Conservation (phyloP, 2,329 filamentous ascomycete genomes). For the Akanthomyces lecanii region DNA sequence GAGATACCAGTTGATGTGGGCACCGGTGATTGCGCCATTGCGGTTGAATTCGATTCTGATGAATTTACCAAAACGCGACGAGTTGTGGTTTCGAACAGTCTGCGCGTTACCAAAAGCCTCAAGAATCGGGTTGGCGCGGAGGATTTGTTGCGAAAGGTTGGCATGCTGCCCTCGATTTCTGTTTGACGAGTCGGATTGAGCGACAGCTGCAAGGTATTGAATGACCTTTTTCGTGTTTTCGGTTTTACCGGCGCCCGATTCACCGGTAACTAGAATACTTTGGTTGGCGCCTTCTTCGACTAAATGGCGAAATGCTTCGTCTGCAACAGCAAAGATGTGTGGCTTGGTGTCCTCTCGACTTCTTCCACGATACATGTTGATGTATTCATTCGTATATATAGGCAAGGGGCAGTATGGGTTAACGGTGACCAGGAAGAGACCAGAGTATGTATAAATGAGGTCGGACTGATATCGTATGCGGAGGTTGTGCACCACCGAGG, state of each 20-base stretch:
- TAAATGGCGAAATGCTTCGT: slow-evolving; percentile 91
- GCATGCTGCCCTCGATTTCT: slow-evolving; percentile 62
- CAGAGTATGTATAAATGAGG: slow-evolving; percentile 97
- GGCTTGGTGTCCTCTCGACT: slow-evolving; percentile 91
- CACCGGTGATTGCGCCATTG: slow-evolving; percentile 84
- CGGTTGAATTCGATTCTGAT: slow-evolving; percentile 94
- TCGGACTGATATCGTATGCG: slow-evolving; percentile 93
- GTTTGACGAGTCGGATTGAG: slow-evolving; percentile 70
- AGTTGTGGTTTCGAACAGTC: slow-evolving; percentile 97
- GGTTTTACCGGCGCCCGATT: slow-evolving; percentile 96
- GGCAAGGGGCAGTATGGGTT: slow-evolving; percentile 94
- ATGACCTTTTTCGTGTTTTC: slow-evolving; percentile 99
- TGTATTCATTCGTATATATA: slow-evolving; percentile 94
- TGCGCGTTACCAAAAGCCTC: slow-evolving; percentile 98
- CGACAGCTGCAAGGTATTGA: slow-evolving; percentile 93
- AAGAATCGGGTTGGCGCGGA: slow-evolving; percentile 92
- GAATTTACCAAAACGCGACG: slow-evolving; percentile 96
- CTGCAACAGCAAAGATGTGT: slow-evolving; percentile 96
- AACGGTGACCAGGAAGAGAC: slow-evolving; percentile 91
- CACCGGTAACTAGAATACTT: slow-evolving; percentile 95
- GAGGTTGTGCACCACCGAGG: slow-evolving; percentile 95
- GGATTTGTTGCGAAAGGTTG: slow-evolving; percentile 91
- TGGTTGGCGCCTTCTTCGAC: slow-evolving; percentile 95
- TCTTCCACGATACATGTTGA: slow-evolving; percentile 96
- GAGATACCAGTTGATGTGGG: slow-evolving; percentile 98